Evolutionary conservation across 23 red algal species (phyloP).

Genomic region (Cyanidiococcus yangmingshanensis): DNA sequence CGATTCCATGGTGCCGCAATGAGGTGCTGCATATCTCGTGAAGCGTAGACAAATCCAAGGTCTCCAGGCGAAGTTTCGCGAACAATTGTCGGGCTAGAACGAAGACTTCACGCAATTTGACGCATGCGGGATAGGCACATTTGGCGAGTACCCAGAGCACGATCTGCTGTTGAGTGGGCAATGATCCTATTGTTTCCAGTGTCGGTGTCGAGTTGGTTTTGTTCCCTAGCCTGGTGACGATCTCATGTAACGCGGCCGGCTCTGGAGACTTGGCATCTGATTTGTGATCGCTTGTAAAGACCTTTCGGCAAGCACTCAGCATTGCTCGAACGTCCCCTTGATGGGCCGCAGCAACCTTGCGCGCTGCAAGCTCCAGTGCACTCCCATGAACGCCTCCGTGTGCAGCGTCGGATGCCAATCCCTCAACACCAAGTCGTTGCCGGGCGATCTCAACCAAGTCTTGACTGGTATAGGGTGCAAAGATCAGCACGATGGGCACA

Average conservation of each 20-base stretch:
- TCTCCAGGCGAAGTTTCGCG: conserved; percentile 20
- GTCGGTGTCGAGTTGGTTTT: conserved; percentile 26
- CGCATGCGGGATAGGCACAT: neutral
- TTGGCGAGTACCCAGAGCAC: conserved; percentile 38
- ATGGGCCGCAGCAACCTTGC: conserved; percentile 40
- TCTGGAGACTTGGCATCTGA: neutral
- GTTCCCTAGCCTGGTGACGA: conserved; percentile 16
- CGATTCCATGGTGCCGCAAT: conserved; percentile 39
- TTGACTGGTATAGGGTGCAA: conserved; percentile 39
- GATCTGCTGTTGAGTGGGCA: conserved; percentile 57
- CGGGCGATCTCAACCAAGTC: conserved; percentile 33
- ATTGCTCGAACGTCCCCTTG: conserved; percentile 46
- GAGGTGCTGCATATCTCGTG: conserved; percentile 48
- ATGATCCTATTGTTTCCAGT: conserved; percentile 27
- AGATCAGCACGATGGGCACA: conserved; percentile 33
- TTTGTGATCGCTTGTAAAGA: neutral
- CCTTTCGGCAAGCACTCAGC: conserved; percentile 39
- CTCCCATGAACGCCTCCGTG: conserved; percentile 6
- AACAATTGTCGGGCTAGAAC: conserved; percentile 25
- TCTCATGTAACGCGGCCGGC: neutral
- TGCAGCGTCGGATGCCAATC: neutral
- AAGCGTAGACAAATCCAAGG: conserved; percentile 32
- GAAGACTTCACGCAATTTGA: conserved; percentile 37
- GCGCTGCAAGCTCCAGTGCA: conserved; percentile 41
- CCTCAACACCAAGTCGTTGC: conserved; percentile 15